Base-by-base conservation (phyloP, 2,329 filamentous ascomycete genomes). In the Coleophoma cylindrospora region DNA sequence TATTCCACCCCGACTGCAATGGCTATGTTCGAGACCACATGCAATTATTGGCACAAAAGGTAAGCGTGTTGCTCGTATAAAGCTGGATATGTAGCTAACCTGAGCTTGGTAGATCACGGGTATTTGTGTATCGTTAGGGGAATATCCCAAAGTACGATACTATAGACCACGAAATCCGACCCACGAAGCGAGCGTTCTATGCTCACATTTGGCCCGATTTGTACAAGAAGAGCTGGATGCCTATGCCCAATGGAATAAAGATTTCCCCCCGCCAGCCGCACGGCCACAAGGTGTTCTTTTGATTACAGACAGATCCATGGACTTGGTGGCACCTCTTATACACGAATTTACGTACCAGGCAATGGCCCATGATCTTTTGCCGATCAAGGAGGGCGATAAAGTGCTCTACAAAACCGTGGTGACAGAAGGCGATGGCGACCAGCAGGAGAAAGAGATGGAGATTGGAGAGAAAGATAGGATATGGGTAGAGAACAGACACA, bases 341-440 rank as follows among this genome's bases (percentile, higher is more conserved):
- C 94, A 99, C 69, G 94, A 99, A 63, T 96, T 99, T 66, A 96
- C 94, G 12, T 99, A 97, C 66, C 94, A 99, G 69, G 91, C 94
- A 46, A 97, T 99, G 92, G 92, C 90, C 3, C 89, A 96, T 67
- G 94, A 99, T 65, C 74, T 99, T 9, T 73, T 99, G 32, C 87
- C 87, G 0, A 90, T 99, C 63, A 84, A 87, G 61, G 94, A 97
- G 48, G 86, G 81, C 21, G 91, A 96, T 57, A 96, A 94, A 66
- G 80, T 95, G 10, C 90, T 86, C 0, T 99, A 91, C 65, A 86
- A 84, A 57, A 91, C 91, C 47, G 74, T 80, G 2, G 75, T 94
- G 55, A 94, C 95, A 57, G 82, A 91, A 59, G 89, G 87, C 10
- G 76, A 80, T 3, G 69, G 74, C 0, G 81, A 86, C 40, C 80